phyloP scores from a whole-genome alignment of 441 rosid species.

The Jatropha podagrica region DNA sequence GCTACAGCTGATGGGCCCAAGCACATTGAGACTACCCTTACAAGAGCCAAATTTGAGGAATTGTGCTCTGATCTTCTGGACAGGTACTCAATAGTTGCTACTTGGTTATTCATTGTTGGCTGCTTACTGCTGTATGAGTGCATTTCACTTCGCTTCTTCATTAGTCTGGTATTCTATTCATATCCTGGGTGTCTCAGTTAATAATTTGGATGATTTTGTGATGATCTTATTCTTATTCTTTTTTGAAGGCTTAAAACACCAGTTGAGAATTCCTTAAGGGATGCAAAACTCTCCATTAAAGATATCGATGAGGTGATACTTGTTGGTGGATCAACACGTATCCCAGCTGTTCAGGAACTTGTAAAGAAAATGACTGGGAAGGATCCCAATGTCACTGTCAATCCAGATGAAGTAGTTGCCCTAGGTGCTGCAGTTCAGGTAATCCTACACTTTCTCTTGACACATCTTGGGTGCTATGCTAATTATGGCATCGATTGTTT shows the following conservation, averaged over 20 bases:
- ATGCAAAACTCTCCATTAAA: constrained; percentile 74
- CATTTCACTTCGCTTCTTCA: too few relatives aligned
- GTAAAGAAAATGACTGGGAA: constrained; percentile 86
- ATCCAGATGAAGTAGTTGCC: constrained; percentile 85
- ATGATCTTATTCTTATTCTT: too few relatives aligned
- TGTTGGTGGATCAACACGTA: constrained; percentile 98
- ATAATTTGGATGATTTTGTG: not conserved
- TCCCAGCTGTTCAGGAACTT: constrained; percentile 90
- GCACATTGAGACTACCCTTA: constrained; percentile 90
- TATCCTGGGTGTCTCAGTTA: not conserved
- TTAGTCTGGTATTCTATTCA: not conserved
- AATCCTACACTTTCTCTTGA: too few relatives aligned
- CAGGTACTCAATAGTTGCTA: constrained; percentile 42
- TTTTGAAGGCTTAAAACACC: constrained; percentile 70
- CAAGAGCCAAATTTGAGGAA: constrained; percentile 90
- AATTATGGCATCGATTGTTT: not conserved
- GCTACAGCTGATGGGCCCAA: constrained; percentile 97
- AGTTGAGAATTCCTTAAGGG: constrained; percentile 75
- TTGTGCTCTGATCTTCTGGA: constrained; percentile 84
- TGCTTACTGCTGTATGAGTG: not conserved
- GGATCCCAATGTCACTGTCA: constrained; percentile 89
- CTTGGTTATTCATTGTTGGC: not conserved
- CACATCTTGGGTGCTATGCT: too few relatives aligned
- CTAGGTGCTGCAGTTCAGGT: constrained; percentile 99
- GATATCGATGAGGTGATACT: constrained; percentile 93